Percentiles rank a stretch among this genome's conserved stretches.
Evolutionary conservation across 2,329 filamentous ascomycete genomes (phyloP).

Genomic region (Calonectria henricotiae): DNA sequence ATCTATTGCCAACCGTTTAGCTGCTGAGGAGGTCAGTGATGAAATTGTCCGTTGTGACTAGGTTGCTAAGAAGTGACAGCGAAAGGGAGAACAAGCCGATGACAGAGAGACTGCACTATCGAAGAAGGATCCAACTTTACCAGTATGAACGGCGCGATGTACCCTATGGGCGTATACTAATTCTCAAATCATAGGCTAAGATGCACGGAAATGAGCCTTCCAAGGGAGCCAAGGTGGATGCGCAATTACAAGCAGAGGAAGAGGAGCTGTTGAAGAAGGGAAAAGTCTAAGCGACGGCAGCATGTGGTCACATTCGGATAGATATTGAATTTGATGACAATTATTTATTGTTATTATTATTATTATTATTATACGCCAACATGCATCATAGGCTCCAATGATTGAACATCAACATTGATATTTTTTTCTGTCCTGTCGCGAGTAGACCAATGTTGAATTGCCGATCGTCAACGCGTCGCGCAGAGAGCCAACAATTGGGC

Average conservation of each 20-base stretch:
- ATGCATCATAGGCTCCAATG: not conserved
- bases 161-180: not conserved
- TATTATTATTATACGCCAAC: not conserved
- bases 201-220: slow-evolving; percentile 83
- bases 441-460: not conserved
- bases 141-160: slow-evolving; percentile 59
- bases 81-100: slow-evolving; percentile 64
- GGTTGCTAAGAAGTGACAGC: slow-evolving; percentile 35
- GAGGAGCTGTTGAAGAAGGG: slow-evolving; percentile 76
- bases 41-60: not conserved
- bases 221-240: slow-evolving; percentile 81
- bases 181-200: slow-evolving; percentile 68
- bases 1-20: slow-evolving; percentile 81
- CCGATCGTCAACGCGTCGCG: not conserved
- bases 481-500: not conserved
- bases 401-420: not conserved
- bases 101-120: slow-evolving; percentile 59
- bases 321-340: not conserved
- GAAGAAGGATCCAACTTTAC: slow-evolving; percentile 75
- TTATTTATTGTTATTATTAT: not conserved
- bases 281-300: slow-evolving; percentile 50
- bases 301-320: not conserved
- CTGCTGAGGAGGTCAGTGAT: slow-evolving; percentile 71
- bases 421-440: not conserved
- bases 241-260: slow-evolving; percentile 79